Base-by-base conservation (phyloP, 495 filamentous ascomycete species). In the Hypoxylon lienhwacheense region DNA sequence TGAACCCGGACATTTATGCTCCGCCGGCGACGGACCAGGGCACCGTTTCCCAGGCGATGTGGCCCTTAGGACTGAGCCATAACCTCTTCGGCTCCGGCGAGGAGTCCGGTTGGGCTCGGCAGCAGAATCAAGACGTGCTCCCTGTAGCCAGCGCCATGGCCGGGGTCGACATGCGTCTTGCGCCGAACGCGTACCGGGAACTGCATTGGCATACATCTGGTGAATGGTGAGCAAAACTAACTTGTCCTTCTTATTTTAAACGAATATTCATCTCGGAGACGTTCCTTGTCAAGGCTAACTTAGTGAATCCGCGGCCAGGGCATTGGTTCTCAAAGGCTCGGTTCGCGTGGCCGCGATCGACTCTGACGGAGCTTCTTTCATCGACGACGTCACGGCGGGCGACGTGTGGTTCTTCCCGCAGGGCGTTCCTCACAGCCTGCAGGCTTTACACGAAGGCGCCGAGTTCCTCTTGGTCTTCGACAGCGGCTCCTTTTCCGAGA, bases 131-230 rank as follows among this genome's bases (percentile, higher is more conserved):
- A 1, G 69, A 74, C 7, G 78, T 86, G 12, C 74, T 90, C 54
- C 86, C 87, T 0, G 74, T 71, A 22, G 84, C 85, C 10, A 83
- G 70, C 6, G 76, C 75, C 42, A 86, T 91, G 81, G 85, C 87
- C 1, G 87, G 87, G 40, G 87, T 90, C 1, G 81, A 90, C 58
- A 91, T 91, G 87, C 78, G 85, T 20, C 79, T 91, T 3, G 81
- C 80, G 35, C 78, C 83, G 2, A 70, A 78, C 29, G 84, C 76
- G 0, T 88, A 88, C 55, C 78, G 86, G 1, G 86, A 89, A 54
- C 71, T 89, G 15, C 86, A 89, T 62, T 88, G 85, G 86, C 86
- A 89, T 55, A 82, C 82, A 12, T 81, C 85, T 0, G 72, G 66
- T 43, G 85, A 89, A 62, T 88, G 86, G 86, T 77, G 28, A 53